These are phyloP conservation scores for Isabelozyma heimii DNA, from an alignment of 805 yeast species.

Conservation along the genomic window DNA sequence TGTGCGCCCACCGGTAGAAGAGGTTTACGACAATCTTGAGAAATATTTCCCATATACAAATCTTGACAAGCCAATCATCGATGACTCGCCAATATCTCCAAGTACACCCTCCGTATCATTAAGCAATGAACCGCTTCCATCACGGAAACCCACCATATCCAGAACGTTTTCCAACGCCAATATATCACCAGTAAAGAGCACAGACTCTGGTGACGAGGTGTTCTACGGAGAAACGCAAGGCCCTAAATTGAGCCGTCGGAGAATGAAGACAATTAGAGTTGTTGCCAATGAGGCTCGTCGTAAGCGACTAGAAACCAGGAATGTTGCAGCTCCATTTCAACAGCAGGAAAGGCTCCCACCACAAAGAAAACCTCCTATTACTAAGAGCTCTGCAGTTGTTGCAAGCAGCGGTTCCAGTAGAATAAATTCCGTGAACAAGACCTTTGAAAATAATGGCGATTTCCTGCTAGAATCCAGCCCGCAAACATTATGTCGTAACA, in stretches of 20 bases:
- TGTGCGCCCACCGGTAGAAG: constrained; percentile 93
- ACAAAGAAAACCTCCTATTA: background rate
- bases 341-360: background rate
- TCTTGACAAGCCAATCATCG: constrained; percentile 84
- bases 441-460: background rate
- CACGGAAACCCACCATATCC: constrained; percentile 34
- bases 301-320: constrained; percentile 26
- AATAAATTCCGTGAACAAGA: background rate
- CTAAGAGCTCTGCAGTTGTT: background rate
- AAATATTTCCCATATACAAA: constrained; percentile 90
- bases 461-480: background rate
- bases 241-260: constrained; percentile 44
- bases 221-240: constrained; percentile 32
- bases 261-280: constrained; percentile 89
- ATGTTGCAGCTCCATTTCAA: background rate
- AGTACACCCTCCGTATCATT: background rate
- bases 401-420: background rate
- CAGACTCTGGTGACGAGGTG: constrained; percentile 30
- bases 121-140: constrained; percentile 2
- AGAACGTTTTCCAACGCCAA: constrained; percentile 44
- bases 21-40: constrained; percentile 87
- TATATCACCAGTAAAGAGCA: constrained; percentile 30
- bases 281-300: constrained; percentile 85
- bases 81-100: constrained; percentile 55
- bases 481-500: constrained; percentile 55